phyloP scores from a whole-genome alignment of 108 stramenopile species.

The Fistulifera pelliculosa region DNA sequence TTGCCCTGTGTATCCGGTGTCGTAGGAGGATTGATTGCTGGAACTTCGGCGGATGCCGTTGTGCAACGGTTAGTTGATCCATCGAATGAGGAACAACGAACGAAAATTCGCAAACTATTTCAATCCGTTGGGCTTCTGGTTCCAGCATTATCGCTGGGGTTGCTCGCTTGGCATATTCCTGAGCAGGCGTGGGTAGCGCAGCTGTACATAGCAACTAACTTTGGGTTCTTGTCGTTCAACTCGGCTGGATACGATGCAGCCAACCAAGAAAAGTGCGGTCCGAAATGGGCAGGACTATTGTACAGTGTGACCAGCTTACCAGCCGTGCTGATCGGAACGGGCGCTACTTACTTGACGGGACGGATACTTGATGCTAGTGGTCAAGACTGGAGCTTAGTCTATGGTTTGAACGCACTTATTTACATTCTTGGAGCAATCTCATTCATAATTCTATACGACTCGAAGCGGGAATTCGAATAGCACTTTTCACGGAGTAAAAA shows the following conservation, averaged over 20 bases:
- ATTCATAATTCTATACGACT: slow-evolving; percentile 56
- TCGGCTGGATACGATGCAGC: slow-evolving; percentile 69
- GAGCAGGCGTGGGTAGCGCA: slow-evolving; percentile 45
- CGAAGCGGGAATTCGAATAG: slow-evolving; percentile 64
- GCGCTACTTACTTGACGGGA: slow-evolving; percentile 52
- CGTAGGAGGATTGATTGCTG: slow-evolving; percentile 60
- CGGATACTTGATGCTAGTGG: slow-evolving; percentile 50
- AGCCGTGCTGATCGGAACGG: slow-evolving; percentile 61
- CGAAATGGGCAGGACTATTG: slow-evolving; percentile 65
- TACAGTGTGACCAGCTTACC: slow-evolving; percentile 63
- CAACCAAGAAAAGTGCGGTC: slow-evolving; percentile 72
- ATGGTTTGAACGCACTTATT: slow-evolving; percentile 50
- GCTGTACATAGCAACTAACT: slow-evolving; percentile 37
- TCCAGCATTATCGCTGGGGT: slow-evolving; percentile 57
- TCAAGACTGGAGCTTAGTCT: slow-evolving; percentile 62
- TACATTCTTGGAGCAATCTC: slow-evolving; percentile 46
- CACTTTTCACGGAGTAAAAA: no score
- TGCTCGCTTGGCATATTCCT: slow-evolving; percentile 42
- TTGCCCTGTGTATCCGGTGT: slow-evolving; percentile 70
- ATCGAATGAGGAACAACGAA: slow-evolving; percentile 14
- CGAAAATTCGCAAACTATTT: slow-evolving; percentile 62
- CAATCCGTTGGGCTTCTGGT: slow-evolving; percentile 72
- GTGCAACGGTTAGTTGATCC: slow-evolving; percentile 12
- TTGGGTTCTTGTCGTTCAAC: slow-evolving; percentile 63
- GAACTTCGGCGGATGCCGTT: slow-evolving; percentile 50